A percentile compares a stretch with the other conserved stretches of the same genome.
phyloP scores from a whole-genome alignment of 768 basidiomycete species.

The Russula virescens region DNA sequence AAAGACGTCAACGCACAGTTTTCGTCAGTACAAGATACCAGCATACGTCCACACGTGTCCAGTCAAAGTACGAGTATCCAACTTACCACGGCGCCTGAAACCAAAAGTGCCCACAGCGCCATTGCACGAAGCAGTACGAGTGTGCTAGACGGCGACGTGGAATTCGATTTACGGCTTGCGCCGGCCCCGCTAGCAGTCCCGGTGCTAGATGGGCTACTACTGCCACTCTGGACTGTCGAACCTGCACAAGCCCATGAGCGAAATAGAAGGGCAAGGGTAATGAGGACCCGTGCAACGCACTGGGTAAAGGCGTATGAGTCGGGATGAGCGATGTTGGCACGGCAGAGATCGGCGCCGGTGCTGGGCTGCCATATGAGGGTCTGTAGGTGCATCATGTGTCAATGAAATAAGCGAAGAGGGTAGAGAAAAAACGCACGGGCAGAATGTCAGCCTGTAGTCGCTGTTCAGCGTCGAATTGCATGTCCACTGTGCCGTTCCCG shows the following conservation, averaged over 20 bases:
- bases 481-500: conserved; percentile 48
- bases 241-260: too few relatives aligned
- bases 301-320: neutral
- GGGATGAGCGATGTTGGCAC: conserved; percentile 16
- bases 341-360: conserved; percentile 11
- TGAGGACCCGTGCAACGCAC: too few relatives aligned
- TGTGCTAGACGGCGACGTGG: neutral
- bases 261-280: too few relatives aligned
- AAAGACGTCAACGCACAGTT: neutral
- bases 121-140: neutral
- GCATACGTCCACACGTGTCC: too few relatives aligned
- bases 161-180: neutral
- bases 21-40: too few relatives aligned
- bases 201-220: neutral
- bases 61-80: neutral
- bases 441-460: conserved; percentile 31
- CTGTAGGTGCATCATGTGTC: neutral
- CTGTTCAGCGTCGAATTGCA: conserved; percentile 36
- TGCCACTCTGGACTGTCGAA: too few relatives aligned
- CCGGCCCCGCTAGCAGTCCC: neutral
- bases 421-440: conserved; percentile 25
- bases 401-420: too few relatives aligned
- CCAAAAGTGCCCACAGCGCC: neutral
- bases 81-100: neutral
- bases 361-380: neutral